These are phyloP conservation scores for Aspergillus haitiensis DNA, from an alignment of 495 filamentous ascomycete genomes.

Conservation along the genomic window DNA sequence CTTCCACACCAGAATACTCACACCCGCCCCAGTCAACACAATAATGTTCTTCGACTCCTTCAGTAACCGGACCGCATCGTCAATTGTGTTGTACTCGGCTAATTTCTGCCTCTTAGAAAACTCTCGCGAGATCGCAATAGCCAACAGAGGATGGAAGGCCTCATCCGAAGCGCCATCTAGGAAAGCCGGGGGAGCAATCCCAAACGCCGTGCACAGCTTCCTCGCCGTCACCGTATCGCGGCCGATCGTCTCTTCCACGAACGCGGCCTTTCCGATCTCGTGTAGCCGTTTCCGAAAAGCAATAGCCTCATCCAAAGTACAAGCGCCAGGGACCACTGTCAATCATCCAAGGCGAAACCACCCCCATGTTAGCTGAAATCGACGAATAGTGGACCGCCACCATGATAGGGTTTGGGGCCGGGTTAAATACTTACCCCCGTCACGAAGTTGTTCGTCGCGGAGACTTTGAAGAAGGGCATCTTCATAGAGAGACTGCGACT, in stretches of 20 bases:
- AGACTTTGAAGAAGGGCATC: conserved; percentile 67
- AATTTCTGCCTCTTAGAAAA: conserved; percentile 80
- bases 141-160: conserved; percentile 72
- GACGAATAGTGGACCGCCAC: neutral
- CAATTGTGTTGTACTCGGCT: conserved; percentile 75
- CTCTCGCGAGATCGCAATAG: conserved; percentile 77
- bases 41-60: conserved; percentile 78
- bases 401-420: conserved; percentile 12
- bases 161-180: conserved; percentile 72
- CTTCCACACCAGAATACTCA: conserved; percentile 32
- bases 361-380: conserved; percentile 2
- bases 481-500: conserved; percentile 66
- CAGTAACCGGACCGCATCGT: conserved; percentile 81
- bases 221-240: conserved; percentile 68
- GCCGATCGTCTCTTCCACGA: conserved; percentile 71
- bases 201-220: conserved; percentile 91
- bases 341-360: conserved; percentile 18
- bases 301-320: conserved; percentile 71
- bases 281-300: conserved; percentile 68
- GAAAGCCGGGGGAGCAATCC: conserved; percentile 72
- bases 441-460: conserved; percentile 59
- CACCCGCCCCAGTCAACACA: conserved; percentile 89
- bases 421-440: conserved; percentile 45
- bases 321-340: conserved; percentile 55
- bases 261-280: conserved; percentile 70